Evolutionary conservation across 176 grass and related monocot species (phyloP).

Genomic region (Triticum timopheevii): DNA sequence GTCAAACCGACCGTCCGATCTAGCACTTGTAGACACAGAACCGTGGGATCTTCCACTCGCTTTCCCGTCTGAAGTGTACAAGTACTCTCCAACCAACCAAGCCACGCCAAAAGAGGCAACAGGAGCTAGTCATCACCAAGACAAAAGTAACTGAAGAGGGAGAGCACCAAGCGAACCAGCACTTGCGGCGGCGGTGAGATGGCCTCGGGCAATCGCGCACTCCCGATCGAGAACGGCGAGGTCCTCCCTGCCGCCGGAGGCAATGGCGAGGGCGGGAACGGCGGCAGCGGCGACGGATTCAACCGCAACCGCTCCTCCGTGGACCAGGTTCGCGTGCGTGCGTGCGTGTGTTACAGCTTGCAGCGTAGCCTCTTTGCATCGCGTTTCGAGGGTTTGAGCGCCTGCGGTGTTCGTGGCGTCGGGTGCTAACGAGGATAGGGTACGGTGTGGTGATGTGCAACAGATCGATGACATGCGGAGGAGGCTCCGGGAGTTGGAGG

Average conservation of each 20-base stretch:
- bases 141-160: neutral
- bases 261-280: neutral
- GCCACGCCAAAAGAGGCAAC: neutral
- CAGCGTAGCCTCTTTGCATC: neutral
- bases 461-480: conserved; percentile 37
- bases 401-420: neutral
- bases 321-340: conserved; percentile 13
- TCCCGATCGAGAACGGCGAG: neutral
- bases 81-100: neutral
- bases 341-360: neutral
- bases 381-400: conserved; percentile 1
- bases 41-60: neutral
- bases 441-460: conserved; percentile 16
- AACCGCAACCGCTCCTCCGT: neutral
- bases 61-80: neutral
- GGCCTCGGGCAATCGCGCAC: neutral
- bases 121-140: neutral
- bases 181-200: conserved; percentile 22
- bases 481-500: conserved; percentile 33
- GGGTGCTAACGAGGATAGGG: conserved; percentile 17
- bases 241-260: neutral
- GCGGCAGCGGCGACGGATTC: neutral
- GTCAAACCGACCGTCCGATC: neutral
- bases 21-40: neutral
- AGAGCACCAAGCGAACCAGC: conserved; percentile 11